Evolutionary conservation across 2,329 filamentous ascomycete genomes (phyloP), one percentile per base, ranked within the genome.

Genomic region (Phaeosphaeria sp.): DNA sequence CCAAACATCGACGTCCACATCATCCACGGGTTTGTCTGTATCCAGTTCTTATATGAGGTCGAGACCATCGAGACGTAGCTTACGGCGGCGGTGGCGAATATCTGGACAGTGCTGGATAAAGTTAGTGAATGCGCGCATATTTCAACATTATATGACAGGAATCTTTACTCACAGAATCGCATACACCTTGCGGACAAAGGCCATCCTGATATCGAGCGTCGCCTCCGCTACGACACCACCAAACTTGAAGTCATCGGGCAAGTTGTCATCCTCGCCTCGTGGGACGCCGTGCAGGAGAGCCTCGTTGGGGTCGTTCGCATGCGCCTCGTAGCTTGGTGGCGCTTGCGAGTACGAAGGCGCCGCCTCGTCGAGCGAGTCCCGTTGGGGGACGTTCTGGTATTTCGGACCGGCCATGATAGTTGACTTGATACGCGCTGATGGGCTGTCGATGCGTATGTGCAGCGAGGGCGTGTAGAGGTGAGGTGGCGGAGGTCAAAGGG

Each of bases 191-290:
- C 93, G 90, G 70, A 97, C 85, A 79, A 97, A 99, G 79, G 95
- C 91, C 88, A 97, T 96, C 68, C 94, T 91, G 75, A 99, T 97
- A 73, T 96, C 93, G 74, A 98, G 84, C 20, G 93, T 96, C 47
- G 92, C 94, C 82, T 98, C 95, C 66, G 93, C 90, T 58, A 98
- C 93, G 18, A 90, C 92, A 61, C 93, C 93, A 68, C 94, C 95
- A 74, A 96, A 98, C 86, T 97, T 98, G 87, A 98, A 98, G 79
- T 98, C 94, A 81, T 98, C 94, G 1, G 94, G 94, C 45, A 98
- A 77, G 73, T 97, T 96, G 80, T 97, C 94, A 74, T 93, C 88
- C 78, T 93, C 93, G 75, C 84, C 86, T 69, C 93, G 88, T 51
- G 92, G 88, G 45, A 78, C 76, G 51, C 84, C 89, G 60, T 85